Percentiles rank a stretch among this genome's conserved stretches.
Evolutionary conservation across 768 basidiomycete species (phyloP).

Genomic region (Hericium rajendrae): DNA sequence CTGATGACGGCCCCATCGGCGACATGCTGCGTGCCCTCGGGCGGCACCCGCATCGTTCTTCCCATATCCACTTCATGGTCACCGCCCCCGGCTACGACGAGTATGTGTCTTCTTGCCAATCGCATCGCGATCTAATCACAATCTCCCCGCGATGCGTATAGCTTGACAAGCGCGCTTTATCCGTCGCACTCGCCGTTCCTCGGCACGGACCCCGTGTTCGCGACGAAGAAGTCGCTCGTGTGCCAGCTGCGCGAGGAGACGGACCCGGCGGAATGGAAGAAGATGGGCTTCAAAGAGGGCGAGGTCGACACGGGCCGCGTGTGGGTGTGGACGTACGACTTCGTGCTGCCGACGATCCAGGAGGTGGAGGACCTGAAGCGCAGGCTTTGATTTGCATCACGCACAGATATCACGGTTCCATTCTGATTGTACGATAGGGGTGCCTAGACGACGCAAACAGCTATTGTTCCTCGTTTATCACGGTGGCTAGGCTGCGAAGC

Average conservation of each 20-base stretch:
- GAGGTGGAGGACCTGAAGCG: slow-evolving; percentile 17
- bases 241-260: slow-evolving; percentile 20
- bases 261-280: slow-evolving; percentile 19
- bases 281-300: slow-evolving; percentile 21
- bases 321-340: slow-evolving; percentile 24
- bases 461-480: too few relatives aligned
- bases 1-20: slow-evolving; percentile 23
- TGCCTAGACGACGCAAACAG: too few relatives aligned
- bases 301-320: slow-evolving; percentile 23
- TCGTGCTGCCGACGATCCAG: slow-evolving; percentile 21
- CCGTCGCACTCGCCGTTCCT: slow-evolving; percentile 27
- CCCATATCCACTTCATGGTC: slow-evolving; percentile 25
- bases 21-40: slow-evolving; percentile 21
- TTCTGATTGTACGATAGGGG: too few relatives aligned
- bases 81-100: slow-evolving; percentile 26
- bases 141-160: not conserved
- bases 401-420: too few relatives aligned
- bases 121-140: not conserved
- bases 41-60: slow-evolving; percentile 25
- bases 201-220: slow-evolving; percentile 27
- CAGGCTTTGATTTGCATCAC: not conserved
- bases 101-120: slow-evolving; percentile 8
- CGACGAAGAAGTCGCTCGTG: slow-evolving; percentile 26
- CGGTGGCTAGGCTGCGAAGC: too few relatives aligned
- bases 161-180: slow-evolving; percentile 24